phyloP scores from a whole-genome alignment of 495 filamentous ascomycete genomes.

The Penicillium silybi region DNA sequence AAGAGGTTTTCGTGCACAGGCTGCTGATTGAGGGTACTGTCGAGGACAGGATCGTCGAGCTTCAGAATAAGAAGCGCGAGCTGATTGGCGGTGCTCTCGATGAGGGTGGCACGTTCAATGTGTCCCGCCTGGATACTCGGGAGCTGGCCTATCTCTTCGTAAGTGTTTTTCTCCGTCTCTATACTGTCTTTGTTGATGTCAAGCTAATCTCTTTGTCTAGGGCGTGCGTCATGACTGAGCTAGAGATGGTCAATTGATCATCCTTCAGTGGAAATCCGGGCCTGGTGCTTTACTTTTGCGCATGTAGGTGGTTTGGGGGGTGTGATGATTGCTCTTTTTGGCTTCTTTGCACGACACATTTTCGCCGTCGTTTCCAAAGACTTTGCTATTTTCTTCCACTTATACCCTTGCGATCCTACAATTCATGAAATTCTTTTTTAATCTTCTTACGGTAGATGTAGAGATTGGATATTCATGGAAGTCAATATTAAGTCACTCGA shows the following conservation, averaged over 20 bases:
- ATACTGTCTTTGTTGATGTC: not conserved
- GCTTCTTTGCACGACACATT: not conserved
- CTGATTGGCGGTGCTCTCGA: slow-evolving; percentile 80
- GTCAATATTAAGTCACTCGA: not conserved
- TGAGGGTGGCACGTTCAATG: slow-evolving; percentile 63
- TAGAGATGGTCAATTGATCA: not conserved
- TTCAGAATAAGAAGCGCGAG: slow-evolving; percentile 81
- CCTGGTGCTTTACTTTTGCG: not conserved
- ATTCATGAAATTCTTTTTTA: not conserved
- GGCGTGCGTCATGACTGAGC: not conserved
- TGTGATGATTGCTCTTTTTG: not conserved
- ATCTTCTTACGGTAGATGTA: not conserved
- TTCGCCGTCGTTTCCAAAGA: not conserved
- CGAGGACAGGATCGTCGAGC: slow-evolving; percentile 79
- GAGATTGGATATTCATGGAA: not conserved
- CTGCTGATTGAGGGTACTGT: slow-evolving; percentile 75
- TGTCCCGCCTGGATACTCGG: slow-evolving; percentile 55
- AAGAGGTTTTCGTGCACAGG: slow-evolving; percentile 73
- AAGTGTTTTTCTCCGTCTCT: slow-evolving; percentile 29
- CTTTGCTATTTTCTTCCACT: not conserved
- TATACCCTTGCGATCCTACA: not conserved
- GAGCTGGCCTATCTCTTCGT: slow-evolving; percentile 76
- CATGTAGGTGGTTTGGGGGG: not conserved
- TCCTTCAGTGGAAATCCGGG: not conserved
- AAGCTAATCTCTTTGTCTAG: slow-evolving; percentile 10